Evolutionary conservation across 23 red algal species (phyloP).

Genomic region (Gracilaria gracilis): DNA sequence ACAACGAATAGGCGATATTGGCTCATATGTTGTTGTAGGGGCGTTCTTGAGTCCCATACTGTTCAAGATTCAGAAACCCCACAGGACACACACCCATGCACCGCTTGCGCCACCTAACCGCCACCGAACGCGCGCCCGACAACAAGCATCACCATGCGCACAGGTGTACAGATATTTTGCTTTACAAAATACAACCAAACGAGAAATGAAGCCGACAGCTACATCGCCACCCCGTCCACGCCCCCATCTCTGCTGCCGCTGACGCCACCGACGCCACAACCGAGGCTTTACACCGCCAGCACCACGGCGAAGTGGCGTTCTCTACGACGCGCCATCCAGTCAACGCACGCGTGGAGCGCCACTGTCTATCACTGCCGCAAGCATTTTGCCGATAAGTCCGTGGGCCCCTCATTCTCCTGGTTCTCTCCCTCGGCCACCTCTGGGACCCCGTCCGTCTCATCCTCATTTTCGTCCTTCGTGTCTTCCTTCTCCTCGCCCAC

Average conservation of each 20-base stretch:
- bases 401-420: too few species aligned
- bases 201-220: background rate
- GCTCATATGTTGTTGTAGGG: too few species aligned
- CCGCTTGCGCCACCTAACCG: background rate
- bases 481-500: background rate
- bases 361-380: slow-evolving; percentile 9
- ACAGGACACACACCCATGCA: too few species aligned
- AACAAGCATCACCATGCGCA: background rate
- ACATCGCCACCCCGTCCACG: background rate
- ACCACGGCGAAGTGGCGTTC: background rate
- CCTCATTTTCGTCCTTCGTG: too few species aligned
- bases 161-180: background rate
- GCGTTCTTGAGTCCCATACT: too few species aligned
- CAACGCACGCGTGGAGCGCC: slow-evolving; percentile 25
- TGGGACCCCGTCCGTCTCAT: too few species aligned
- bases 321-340: background rate
- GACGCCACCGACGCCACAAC: too few species aligned
- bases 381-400: too few species aligned
- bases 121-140: background rate
- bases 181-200: too few species aligned
- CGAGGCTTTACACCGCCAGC: slow-evolving; percentile 15
- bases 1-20: too few species aligned
- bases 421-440: too few species aligned
- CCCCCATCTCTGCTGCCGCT: background rate
- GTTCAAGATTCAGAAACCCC: too few species aligned